phyloP scores from a whole-genome alignment of 345 rosid species.

The Sonneratia caseolaris region DNA sequence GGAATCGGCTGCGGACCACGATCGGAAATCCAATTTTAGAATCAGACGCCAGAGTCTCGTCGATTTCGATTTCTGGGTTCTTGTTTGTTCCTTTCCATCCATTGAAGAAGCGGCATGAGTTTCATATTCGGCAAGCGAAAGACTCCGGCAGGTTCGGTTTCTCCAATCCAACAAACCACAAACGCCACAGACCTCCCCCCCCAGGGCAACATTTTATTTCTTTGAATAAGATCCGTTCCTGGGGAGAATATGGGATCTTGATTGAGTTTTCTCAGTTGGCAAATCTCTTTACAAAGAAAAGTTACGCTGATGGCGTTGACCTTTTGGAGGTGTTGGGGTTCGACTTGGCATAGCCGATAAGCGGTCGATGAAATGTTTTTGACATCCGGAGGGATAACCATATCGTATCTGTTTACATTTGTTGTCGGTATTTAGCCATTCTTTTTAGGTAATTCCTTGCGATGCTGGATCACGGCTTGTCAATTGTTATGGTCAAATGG shows the following conservation, averaged over 20 bases:
- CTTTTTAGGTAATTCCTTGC: not conserved
- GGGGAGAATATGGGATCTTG: not conserved
- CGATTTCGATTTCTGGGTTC: constrained; percentile 2
- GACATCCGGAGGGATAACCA: not conserved
- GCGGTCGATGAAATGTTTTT: not conserved
- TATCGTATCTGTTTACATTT: not conserved
- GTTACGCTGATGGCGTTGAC: not conserved
- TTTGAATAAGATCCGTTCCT: not conserved
- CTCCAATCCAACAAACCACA: not conserved
- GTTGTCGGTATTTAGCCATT: not conserved
- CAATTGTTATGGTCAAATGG: not conserved
- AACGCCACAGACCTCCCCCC: no score
- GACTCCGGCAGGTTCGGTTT: constrained; percentile 54
- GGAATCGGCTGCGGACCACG: not conserved
- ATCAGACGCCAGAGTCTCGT: not conserved
- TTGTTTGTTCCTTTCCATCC: not conserved
- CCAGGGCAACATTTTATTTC: not conserved
- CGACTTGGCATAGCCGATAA: not conserved
- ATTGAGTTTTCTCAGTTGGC: not conserved
- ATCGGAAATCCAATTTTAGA: not conserved
- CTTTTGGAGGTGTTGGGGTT: not conserved
- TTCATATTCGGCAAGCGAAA: constrained; percentile 72
- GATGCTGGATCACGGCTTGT: not conserved
- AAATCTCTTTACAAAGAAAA: not conserved
- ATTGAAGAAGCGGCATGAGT: constrained; percentile 38